These are phyloP conservation scores for Pyrus communis DNA, from an alignment of 306 rosid species.

Conservation along the genomic window DNA sequence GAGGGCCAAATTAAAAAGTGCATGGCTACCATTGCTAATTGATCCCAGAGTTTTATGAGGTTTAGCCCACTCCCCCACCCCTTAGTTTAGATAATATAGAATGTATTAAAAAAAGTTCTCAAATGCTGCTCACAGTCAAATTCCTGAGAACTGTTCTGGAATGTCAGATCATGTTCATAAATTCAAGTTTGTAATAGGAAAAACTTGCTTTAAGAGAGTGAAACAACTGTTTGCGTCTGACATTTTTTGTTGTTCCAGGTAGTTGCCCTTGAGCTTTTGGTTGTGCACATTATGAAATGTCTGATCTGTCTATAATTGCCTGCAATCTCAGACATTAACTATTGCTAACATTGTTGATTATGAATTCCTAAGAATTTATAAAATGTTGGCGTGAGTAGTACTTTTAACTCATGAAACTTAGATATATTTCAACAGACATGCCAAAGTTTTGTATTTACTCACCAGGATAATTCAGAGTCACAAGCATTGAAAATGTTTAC, in stretches of 20 bases:
- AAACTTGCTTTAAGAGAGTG: neutral
- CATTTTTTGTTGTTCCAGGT: neutral
- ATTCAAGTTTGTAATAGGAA: neutral
- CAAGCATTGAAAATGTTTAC: neutral
- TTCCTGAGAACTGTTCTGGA: neutral
- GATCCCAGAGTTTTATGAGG: too few relatives aligned
- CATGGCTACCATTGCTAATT: too few relatives aligned
- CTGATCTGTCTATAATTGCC: neutral
- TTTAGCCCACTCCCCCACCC: too few relatives aligned
- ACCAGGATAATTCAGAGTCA: neutral
- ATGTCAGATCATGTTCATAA: neutral
- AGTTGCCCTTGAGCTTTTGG: neutral
- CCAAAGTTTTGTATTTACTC: neutral
- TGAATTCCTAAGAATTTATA: neutral
- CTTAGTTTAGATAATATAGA: too few relatives aligned
- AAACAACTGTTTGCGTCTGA: neutral
- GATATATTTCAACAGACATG: neutral
- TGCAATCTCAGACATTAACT: neutral
- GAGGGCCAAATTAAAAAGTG: too few relatives aligned
- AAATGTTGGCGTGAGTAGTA: neutral
- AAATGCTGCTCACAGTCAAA: neutral
- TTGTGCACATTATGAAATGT: neutral
- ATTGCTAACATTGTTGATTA: neutral
- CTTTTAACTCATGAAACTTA: neutral
- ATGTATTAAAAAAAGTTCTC: too few relatives aligned